Percentiles rank a stretch among this genome's conserved stretches.
phyloP scores from a whole-genome alignment of 768 basidiomycete genomes.

The Leccinum disarticulatum region DNA sequence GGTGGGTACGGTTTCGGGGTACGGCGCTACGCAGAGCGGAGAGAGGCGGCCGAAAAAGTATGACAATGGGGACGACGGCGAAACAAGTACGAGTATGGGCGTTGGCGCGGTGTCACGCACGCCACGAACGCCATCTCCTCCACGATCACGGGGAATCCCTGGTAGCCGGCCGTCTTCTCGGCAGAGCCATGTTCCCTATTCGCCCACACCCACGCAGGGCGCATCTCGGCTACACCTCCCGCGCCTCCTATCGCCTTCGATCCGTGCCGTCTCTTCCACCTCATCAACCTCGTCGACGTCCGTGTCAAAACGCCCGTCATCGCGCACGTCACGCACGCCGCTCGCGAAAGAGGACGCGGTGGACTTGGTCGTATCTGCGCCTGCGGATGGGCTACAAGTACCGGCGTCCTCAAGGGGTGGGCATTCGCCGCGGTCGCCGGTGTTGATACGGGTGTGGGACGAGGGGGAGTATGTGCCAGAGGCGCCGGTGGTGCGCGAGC shows the following conservation, averaged over 20 bases:
- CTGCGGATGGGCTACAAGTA: constrained; percentile 14
- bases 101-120: not conserved
- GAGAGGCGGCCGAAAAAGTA: constrained; percentile 5
- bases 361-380: constrained; percentile 67
- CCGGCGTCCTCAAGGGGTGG: constrained; percentile 14
- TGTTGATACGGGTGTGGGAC: constrained; percentile 30
- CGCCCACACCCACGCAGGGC: constrained; percentile 6
- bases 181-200: not conserved
- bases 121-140: constrained; percentile 12
- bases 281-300: not conserved
- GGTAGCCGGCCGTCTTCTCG: constrained; percentile 14
- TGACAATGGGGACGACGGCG: constrained; percentile 1
- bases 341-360: constrained; percentile 65
- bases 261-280: not conserved
- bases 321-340: constrained; percentile 11
- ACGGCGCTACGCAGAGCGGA: constrained; percentile 29
- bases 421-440: constrained; percentile 20
- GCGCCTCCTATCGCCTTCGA: constrained; percentile 9
- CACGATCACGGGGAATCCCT: constrained; percentile 1
- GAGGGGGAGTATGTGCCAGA: not conserved
- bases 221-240: constrained; percentile 13
- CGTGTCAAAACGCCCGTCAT: not conserved
- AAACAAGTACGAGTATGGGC: constrained; percentile 18
- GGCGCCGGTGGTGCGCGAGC: not conserved
- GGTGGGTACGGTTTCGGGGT: constrained; percentile 9